phyloP scores from a whole-genome alignment of 305 asterid genomes.

The Fraxinus velutina region DNA sequence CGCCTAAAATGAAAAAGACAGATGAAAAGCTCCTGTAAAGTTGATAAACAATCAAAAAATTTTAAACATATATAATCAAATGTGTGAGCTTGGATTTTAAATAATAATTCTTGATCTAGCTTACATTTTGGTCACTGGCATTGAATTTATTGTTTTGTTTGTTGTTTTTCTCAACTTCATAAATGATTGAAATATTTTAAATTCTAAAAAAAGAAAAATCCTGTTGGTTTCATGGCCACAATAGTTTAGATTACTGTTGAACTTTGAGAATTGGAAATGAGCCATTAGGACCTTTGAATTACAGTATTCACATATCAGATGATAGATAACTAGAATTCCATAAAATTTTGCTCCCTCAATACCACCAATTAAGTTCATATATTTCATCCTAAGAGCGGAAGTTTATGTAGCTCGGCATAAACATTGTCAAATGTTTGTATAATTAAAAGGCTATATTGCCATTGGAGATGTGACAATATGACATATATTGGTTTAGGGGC shows the following conservation, averaged over 20 bases:
- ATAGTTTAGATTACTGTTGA: background rate
- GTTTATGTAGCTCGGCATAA: background rate
- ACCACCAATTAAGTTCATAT: background rate
- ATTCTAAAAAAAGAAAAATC: background rate
- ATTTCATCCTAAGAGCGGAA: background rate
- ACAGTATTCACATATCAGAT: background rate
- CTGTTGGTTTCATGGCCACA: background rate
- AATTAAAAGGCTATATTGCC: background rate
- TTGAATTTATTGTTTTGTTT: background rate
- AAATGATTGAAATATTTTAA: background rate
- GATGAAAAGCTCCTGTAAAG: background rate
- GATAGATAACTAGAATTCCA: background rate
- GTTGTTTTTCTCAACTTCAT: background rate
- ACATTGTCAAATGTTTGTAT: background rate
- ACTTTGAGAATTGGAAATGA: background rate
- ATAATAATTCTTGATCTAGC: background rate
- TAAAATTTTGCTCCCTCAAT: background rate
- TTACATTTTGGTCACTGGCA: background rate
- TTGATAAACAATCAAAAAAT: background rate
- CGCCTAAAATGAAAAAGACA: background rate
- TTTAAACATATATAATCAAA: background rate
- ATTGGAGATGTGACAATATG: background rate
- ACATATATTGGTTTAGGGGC: background rate
- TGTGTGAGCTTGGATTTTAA: background rate
- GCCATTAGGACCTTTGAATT: background rate